Base-by-base conservation (phyloP, 1,139 yeast species). In the Meyerozyma guilliermondii region DNA sequence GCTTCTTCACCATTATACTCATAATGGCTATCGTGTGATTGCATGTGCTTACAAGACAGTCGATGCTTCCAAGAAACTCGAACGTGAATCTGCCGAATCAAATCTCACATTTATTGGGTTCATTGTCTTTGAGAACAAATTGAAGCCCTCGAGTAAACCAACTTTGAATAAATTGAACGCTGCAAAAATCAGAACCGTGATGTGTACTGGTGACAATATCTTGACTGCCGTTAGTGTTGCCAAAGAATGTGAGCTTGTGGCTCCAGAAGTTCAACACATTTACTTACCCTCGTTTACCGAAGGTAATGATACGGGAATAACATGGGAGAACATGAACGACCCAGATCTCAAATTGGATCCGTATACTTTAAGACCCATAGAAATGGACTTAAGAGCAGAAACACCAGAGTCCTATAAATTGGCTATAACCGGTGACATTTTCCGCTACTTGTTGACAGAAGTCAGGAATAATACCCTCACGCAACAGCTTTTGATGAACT, bases 181-280 rank as follows among this genome's bases (percentile, higher is more conserved):
- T 10, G 97, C 98, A 0, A 71, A 78, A 34, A 76, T 92, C 43
- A 72, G 98, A 51, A 87, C 95, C 0, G 71, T 89, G 22, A 94
- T 92, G 98, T 94, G 98, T 62, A 92, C 98, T 0, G 99, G 99
- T 42, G 99, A 92, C 60, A 92, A 92, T 58, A 80, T 92, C 13
- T 70, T 92, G 47, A 92, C 99, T 0, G 98, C 98, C 0, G 80
- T 94, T 22, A 86, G 96, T 63, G 98, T 92, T 20, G 96, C 87
- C 2, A 76, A 79, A 47, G 97, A 92, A 55, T 86, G 95, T 59
- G 82, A 80, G 7, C 71, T 92, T 47, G 64, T 92, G 7, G 62
- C 64, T 3, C 64, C 69, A 1, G 59, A 63, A 5, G 63, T 61
- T 8, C 59, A 65, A 1, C 64, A 70, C 20, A 81, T 89, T 3